phyloP scores from a whole-genome alignment of 2,329 filamentous ascomycete genomes.

The Ceratocystis colombiana region DNA sequence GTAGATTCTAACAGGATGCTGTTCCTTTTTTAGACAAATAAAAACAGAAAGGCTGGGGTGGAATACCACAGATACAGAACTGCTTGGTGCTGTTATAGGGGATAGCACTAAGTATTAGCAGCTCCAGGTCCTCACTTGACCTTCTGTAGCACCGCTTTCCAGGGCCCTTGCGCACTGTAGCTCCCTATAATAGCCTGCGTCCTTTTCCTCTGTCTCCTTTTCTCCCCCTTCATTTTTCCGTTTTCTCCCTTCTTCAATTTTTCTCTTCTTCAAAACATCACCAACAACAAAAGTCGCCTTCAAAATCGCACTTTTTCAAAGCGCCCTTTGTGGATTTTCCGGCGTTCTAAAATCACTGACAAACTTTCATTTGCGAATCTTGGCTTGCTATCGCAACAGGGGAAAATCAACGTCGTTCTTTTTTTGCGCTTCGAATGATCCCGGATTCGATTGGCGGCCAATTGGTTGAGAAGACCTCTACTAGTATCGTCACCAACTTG shows the following conservation, averaged over 20 bases:
- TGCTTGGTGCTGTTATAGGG: no score
- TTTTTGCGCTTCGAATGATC: no score
- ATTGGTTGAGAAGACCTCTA: no score
- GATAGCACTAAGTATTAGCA: no score
- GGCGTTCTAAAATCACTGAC: not conserved
- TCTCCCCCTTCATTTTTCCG: not conserved
- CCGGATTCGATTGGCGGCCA: no score
- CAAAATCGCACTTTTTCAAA: not conserved
- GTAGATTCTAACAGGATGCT: no score
- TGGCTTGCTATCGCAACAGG: no score
- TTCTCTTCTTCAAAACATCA: not conserved
- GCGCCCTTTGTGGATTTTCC: not conserved
- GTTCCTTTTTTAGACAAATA: constrained; percentile 7
- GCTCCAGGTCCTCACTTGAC: not conserved
- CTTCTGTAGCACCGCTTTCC: not conserved
- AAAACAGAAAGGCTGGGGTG: not conserved
- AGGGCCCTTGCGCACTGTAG: not conserved
- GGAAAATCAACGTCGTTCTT: no score
- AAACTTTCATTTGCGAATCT: not conserved
- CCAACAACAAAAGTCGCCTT: not conserved
- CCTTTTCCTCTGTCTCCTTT: not conserved
- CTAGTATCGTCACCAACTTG: no score
- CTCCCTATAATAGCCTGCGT: not conserved
- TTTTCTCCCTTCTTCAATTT: constrained; percentile 12
- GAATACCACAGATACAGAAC: no score